Evolutionary conservation across 257 asterid genomes (phyloP).

Genomic region (Nicotiana sylvestris): DNA sequence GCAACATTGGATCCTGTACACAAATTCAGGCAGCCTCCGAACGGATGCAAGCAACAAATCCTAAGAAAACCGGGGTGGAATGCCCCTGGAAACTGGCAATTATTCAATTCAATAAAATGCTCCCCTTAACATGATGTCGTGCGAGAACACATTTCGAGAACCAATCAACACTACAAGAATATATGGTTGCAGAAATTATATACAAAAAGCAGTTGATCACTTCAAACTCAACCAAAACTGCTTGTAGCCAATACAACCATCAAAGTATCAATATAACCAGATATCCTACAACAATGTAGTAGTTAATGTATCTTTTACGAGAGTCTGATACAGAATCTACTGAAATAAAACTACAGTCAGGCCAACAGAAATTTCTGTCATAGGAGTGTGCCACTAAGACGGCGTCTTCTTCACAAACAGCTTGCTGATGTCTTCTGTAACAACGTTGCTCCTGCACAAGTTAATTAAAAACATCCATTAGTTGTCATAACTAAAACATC

Average conservation of each 20-base stretch:
- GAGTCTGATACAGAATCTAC: neutral
- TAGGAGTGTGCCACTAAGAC: slow-evolving; percentile 15
- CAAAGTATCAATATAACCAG: neutral
- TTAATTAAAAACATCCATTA: neutral
- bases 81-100: neutral
- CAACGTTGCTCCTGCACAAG: slow-evolving; percentile 77
- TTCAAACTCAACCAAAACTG: neutral
- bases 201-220: slow-evolving; percentile 5
- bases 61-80: neutral
- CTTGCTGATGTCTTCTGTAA: slow-evolving; percentile 83
- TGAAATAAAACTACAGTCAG: neutral
- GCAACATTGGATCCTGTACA: neutral
- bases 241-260: neutral
- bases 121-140: too few relatives aligned
- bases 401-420: slow-evolving; percentile 63
- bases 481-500: slow-evolving; percentile 2
- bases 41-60: neutral
- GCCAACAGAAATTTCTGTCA: neutral
- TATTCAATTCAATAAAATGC: neutral
- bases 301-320: neutral
- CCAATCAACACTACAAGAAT: neutral
- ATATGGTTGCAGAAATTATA: neutral
- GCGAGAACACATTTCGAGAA: neutral
- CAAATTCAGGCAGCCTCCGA: neutral
- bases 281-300: neutral